Evolutionary conservation across 495 filamentous ascomycete species (phyloP), one percentile per base, ranked within the genome.

Genomic region (Podospora fimiseda): DNA sequence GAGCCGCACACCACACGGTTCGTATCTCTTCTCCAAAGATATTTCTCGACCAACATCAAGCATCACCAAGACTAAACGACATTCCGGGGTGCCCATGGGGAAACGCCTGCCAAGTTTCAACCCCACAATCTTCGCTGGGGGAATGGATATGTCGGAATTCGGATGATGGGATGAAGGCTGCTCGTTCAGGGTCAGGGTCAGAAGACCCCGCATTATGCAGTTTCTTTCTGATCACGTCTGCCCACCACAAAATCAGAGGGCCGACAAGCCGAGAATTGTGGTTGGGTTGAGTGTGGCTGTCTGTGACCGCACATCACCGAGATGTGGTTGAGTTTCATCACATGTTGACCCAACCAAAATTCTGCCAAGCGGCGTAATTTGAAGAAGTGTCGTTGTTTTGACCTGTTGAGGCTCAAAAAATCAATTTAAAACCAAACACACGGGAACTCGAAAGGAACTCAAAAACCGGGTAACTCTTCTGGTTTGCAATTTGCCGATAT

Each of bases 401-500:
- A n/a, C n/a, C n/a, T n/a, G n/a, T 16, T 47, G 44, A 47, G 44
- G 44, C 44, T 47, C 44, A 47, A 47, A 47, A 47, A 33, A 11
- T 30, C 21, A 13, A 47, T 27, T 47, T 47, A 30, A 24, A 23
- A 30, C 24, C 23, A 22, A 13, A 14, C 44, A n/a, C 20, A 24
- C 44, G 44, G 44, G 14, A 33, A 30, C 9, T 16, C n/a, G 21
- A 47, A 47, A 47, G 44, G 14, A 33, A 30, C 9, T 16, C n/a
- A 13, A 47, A 47, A 47, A 47, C 44, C 44, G 44, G 44, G 44
- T 24, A 47, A 47, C 11, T 30, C 22, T 9, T 30, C 14, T 13
- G 44, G n/a, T 33, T 47, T 47, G 44, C 44, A 47, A 47, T 47
- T 33, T 47, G 44, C 13, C 24, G 21, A 47, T 47, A 47, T 47